Evolutionary conservation across 805 yeast species (phyloP), one percentile per base, ranked within the genome.

Genomic region (Candida namnaoensis): DNA sequence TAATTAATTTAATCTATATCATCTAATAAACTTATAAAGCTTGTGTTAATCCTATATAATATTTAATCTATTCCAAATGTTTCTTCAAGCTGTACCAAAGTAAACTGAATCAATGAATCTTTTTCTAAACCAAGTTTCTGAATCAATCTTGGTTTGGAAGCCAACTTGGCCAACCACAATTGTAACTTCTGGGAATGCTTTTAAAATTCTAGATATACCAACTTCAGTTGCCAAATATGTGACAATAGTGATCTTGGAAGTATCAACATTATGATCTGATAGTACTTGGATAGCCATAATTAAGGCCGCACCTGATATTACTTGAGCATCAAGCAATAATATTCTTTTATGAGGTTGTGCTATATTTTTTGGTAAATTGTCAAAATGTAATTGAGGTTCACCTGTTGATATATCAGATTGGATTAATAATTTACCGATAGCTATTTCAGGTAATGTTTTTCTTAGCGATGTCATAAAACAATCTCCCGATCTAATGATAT

Each of bases 201-300:
- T 73, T 41, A 79, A 59, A 2, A 91, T 72, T 41, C 97, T 69
- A 43, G 83, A 66, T 6, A 87, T 60, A 4, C 95, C 96, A 33
- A 78, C 68, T 49, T 83, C 93, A 0, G 95, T 78, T n/a, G 88
- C 84, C 40, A 82, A 59, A 53, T 84, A 85, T 5, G 82, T 65
- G 11, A 88, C 78, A 41, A 88, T 68, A 2, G 80, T 72, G 23
- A 93, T 82, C 48, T 83, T 73, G 28, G 69, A 64, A 38, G 74
- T 72, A 8, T 58, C 51, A 23, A 87, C 81, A 7, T 81, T 83
- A 56, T 91, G 95, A 55, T 91, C 98, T 13, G 85, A 50, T 38
- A 91, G 64, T 4, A 91, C 88, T 52, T 88, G 93, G 37, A 87
- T 76, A 0, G 97, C 95, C 98, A 91, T 93, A 36, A 88, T 83